A percentile compares a stretch with the other conserved stretches of the same genome.
Conservation (phyloP, 2,329 filamentous ascomycete genomes). For the Endothia cerciana region DNA sequence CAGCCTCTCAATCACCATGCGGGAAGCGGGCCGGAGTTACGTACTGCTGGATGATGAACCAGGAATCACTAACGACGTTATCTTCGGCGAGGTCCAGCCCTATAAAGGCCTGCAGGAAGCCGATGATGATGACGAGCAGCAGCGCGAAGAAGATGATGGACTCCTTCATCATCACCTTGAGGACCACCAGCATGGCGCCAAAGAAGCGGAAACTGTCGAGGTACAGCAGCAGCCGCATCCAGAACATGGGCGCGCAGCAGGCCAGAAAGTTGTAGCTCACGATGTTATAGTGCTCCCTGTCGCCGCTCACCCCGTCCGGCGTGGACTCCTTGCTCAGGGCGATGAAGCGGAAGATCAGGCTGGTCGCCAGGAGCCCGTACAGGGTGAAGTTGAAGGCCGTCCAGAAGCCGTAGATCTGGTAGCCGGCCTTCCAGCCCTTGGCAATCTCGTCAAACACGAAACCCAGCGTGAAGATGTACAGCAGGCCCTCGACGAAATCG, state of each 20-base stretch:
- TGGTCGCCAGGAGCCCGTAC: slow-evolving; percentile 78
- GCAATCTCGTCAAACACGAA: slow-evolving; percentile 86
- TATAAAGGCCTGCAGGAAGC: slow-evolving; percentile 92
- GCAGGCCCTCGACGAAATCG: slow-evolving; percentile 78
- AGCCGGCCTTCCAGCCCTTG: slow-evolving; percentile 94
- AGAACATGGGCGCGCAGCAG: slow-evolving; percentile 95
- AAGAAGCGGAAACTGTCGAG: slow-evolving; percentile 95
- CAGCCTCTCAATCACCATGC: background rate
- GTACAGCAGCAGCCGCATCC: slow-evolving; percentile 89
- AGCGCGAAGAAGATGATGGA: slow-evolving; percentile 96
- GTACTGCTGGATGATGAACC: slow-evolving; percentile 71
- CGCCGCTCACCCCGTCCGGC: slow-evolving; percentile 38
- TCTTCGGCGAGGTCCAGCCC: slow-evolving; percentile 85
- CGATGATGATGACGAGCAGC: slow-evolving; percentile 79
- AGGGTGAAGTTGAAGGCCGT: slow-evolving; percentile 89
- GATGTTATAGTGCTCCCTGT: slow-evolving; percentile 69
- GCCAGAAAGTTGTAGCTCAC: slow-evolving; percentile 94
- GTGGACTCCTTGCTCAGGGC: slow-evolving; percentile 66
- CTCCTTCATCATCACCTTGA: slow-evolving; percentile 94
- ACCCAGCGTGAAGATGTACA: slow-evolving; percentile 90
- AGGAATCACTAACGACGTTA: slow-evolving; percentile 67
- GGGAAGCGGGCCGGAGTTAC: background rate
- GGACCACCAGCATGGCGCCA: slow-evolving; percentile 94
- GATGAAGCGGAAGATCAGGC: slow-evolving; percentile 77
- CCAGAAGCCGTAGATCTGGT: slow-evolving; percentile 93